Evolutionary conservation across 1,284 basidiomycete genomes (phyloP), one percentile per base, ranked within the genome.

Genomic region (Dichomitus squalens): DNA sequence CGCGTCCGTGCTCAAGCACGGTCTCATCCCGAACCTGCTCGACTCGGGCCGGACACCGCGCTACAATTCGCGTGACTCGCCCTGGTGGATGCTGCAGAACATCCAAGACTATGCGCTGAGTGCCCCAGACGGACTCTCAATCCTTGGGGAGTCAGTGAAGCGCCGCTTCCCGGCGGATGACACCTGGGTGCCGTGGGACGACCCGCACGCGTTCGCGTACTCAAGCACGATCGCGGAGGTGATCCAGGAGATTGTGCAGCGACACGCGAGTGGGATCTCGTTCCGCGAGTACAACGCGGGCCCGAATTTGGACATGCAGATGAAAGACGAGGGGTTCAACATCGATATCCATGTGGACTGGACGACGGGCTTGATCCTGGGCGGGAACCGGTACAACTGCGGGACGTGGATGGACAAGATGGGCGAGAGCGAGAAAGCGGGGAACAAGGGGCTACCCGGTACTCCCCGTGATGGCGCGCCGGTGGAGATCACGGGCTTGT

Each of bases 31-130:
- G 1, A 98, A 98, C 72, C 74, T 98, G 43, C 79, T 98, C 57
- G 95, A 97, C 73, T 96, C 93, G 3, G 79, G 90, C 18, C 84
- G 88, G 44, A 93, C 78, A 58, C 94, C 94, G 11, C 80, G 93
- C 84, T 96, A 95, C 71, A 96, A 96, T 69, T 96, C 92, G 8
- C 87, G 94, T 44, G 93, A 95, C 69, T 92, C 91, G 6, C 93
- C 94, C 27, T 97, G 95, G 96, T 99, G 95, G 93, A 97, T 98
- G 90, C 74, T 98, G 56, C 96, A 99, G 72, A 97, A 93, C 69
- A 96, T 98, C 56, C 96, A 98, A 70, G 95, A 98, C 74, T 98
- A 98, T 72, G 88, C 86, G 38, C 79, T 78, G 57, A 89, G 85
- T 75, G 93, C 92, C 1, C 94, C 96, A 0, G 88, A 94, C 61